Percentiles rank a stretch among this genome's conserved stretches.
phyloP scores from a whole-genome alignment of 805 yeast species.

The Geotrichum ghanense region DNA sequence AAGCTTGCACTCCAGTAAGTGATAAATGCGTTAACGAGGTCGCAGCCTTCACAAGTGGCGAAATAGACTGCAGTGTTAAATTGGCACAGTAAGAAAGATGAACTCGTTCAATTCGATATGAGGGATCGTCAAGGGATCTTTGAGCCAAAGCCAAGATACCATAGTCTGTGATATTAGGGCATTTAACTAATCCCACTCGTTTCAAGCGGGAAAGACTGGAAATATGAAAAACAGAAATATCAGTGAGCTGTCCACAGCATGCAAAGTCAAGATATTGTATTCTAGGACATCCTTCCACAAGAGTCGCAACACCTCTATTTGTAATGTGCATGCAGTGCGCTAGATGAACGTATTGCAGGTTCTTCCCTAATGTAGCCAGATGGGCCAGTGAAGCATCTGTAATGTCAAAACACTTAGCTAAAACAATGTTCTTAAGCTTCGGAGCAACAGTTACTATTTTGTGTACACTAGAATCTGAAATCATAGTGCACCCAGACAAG shows the following conservation, averaged over 20 bases:
- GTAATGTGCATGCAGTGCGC: constrained; percentile 91
- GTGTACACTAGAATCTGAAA: constrained; percentile 71
- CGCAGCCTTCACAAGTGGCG: constrained; percentile 61
- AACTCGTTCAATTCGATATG: constrained; percentile 81
- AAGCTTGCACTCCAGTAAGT: constrained; percentile 84
- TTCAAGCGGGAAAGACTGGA: constrained; percentile 68
- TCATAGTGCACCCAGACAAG: constrained; percentile 68
- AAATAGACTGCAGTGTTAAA: constrained; percentile 67
- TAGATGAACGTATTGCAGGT: constrained; percentile 78
- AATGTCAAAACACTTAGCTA: constrained; percentile 79
- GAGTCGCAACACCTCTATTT: constrained; percentile 68
- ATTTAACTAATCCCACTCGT: constrained; percentile 88
- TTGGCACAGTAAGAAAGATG: constrained; percentile 87
- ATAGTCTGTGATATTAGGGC: constrained; percentile 74
- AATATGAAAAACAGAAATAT: constrained; percentile 65
- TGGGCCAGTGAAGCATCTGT: constrained; percentile 72
- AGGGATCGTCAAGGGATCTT: constrained; percentile 59
- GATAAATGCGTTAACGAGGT: constrained; percentile 84
- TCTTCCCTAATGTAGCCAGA: constrained; percentile 62
- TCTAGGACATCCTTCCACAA: constrained; percentile 70
- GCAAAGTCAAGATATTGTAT: constrained; percentile 91
- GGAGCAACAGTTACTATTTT: constrained; percentile 70
- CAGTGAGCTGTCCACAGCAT: constrained; percentile 86
- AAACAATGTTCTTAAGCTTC: constrained; percentile 70
- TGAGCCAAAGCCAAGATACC: constrained; percentile 59